These are phyloP conservation scores for Neofusicoccum ribis DNA, from an alignment of 2,329 filamentous ascomycete species.

Conservation along the genomic window DNA sequence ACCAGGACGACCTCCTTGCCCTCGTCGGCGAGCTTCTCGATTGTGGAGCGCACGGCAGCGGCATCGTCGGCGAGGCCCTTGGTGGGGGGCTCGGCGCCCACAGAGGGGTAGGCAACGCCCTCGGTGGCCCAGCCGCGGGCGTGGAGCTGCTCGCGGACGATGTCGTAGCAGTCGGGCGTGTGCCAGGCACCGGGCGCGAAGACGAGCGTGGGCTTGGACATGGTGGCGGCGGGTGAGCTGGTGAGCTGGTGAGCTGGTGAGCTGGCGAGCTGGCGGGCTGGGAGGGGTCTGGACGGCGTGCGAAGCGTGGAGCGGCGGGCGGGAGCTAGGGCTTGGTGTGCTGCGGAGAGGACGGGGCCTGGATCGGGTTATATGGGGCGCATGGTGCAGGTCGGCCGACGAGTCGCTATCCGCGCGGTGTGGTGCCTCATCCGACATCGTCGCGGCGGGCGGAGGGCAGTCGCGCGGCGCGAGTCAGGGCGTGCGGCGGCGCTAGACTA, in stretches of 20 bases:
- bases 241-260: too few relatives aligned
- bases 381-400: not conserved
- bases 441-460: not conserved
- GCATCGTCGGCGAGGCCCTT: constrained; percentile 37
- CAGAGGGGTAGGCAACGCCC: constrained; percentile 31
- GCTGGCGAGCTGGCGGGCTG: too few relatives aligned
- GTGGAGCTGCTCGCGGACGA: constrained; percentile 31
- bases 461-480: not conserved
- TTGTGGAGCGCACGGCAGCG: constrained; percentile 32
- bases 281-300: too few relatives aligned
- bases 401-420: not conserved
- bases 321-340: not conserved
- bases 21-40: constrained; percentile 37
- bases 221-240: not conserved
- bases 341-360: not conserved
- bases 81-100: constrained; percentile 29
- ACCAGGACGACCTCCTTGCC: constrained; percentile 36
- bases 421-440: not conserved
- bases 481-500: not conserved
- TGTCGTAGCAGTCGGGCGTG: constrained; percentile 31
- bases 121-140: constrained; percentile 33
- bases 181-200: constrained; percentile 43
- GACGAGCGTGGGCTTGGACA: constrained; percentile 35
- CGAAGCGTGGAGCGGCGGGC: not conserved
- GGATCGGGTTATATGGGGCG: not conserved